phyloP scores from a whole-genome alignment of 441 rosid species.

The Pelargonium hybrid region DNA sequence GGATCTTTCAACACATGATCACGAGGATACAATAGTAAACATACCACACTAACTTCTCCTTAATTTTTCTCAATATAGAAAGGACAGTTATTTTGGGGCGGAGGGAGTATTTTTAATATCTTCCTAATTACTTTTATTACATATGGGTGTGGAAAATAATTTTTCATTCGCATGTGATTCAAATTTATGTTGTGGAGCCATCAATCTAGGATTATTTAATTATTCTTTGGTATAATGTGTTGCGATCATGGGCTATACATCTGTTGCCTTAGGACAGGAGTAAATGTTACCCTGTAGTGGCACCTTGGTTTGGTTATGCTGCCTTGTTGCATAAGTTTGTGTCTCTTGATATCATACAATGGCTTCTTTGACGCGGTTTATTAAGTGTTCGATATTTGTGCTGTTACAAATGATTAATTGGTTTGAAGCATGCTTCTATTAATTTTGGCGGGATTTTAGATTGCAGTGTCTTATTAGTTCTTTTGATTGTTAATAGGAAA shows the following conservation, averaged over 20 bases:
- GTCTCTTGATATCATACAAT: not conserved
- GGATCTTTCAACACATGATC: no score
- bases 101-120: no score
- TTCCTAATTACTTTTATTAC: not conserved
- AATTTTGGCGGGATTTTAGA: not conserved
- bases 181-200: not conserved
- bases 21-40: no score
- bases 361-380: not conserved
- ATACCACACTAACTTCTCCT: no score
- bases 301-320: not conserved
- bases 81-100: no score
- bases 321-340: not conserved
- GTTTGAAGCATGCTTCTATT: not conserved
- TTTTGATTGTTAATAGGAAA: conserved; percentile 41
- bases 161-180: no score
- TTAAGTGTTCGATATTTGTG: not conserved
- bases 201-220: not conserved
- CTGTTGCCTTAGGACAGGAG: not conserved
- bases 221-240: not conserved
- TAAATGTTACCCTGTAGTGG: not conserved
- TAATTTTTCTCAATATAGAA: no score
- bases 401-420: not conserved
- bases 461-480: not conserved
- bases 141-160: not conserved
- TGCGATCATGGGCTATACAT: not conserved